Conservation (phyloP, 176 grass and related monocot species). For the Triticum dicoccoides region DNA sequence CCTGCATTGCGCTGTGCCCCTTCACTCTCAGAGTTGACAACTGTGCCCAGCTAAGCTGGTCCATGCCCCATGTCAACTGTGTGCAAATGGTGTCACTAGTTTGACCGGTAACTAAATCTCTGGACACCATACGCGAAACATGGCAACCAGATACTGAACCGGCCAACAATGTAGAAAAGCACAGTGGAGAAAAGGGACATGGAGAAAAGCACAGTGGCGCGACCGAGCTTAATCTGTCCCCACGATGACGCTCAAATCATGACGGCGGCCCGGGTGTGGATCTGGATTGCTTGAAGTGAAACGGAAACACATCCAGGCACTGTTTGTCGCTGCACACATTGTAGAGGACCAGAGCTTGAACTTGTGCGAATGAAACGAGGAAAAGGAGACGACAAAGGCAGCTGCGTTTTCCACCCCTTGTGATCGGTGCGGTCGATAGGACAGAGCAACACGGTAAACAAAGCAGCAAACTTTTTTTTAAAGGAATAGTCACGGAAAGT, state of each 20-base stretch:
- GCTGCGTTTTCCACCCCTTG: neutral
- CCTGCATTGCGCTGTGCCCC: neutral
- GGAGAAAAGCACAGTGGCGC: neutral
- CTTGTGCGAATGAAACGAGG: neutral
- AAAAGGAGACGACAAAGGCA: neutral
- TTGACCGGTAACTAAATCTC: conserved; percentile 13
- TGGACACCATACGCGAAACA: neutral
- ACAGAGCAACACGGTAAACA: neutral
- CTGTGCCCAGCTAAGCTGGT: neutral
- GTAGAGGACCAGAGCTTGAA: neutral
- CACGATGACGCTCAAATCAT: neutral
- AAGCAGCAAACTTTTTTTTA: neutral
- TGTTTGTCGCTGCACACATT: neutral
- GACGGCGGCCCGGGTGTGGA: too few relatives aligned
- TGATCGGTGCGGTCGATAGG: neutral
- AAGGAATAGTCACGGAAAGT: too few relatives aligned
- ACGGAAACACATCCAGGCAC: neutral
- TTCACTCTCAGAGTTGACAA: neutral
- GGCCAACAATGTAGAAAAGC: conserved; percentile 3
- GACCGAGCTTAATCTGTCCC: neutral
- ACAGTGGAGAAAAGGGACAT: neutral
- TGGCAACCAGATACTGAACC: neutral
- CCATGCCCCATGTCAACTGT: neutral
- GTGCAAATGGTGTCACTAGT: neutral
- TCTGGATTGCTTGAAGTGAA: too few relatives aligned